Evolutionary conservation across 805 yeast species (phyloP), one percentile per base, ranked within the genome.

Genomic region (Ogataea thermomethanolica): DNA sequence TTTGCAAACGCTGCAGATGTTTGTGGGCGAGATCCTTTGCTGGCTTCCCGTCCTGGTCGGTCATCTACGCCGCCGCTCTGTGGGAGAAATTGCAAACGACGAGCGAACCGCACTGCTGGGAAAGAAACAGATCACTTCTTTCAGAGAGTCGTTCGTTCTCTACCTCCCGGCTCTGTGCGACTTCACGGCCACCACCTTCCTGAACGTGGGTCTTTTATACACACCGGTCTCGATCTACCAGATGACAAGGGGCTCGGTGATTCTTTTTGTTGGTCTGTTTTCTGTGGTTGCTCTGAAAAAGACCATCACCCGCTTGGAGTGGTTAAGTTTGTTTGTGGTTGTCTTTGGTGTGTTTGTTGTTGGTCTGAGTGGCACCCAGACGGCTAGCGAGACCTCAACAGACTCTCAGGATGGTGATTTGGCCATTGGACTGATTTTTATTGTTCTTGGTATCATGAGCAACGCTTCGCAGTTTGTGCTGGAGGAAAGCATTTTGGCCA

Each of bases 211-310:
- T 0, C 67, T 85, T 45, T 58, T 83, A 17, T 79, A 78, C 59
- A 79, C 81, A 1, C 91, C 93, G 0, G 93, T 84, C 7, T 81
- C 89, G 1, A 73, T 84, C 35, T 85, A 84, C 59, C 95, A 85
- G 58, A 85, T 85, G 95, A 79, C 84, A n/a, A 67, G 95, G 48
- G 93, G 95, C 2, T 76, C 88, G 0, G 65, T 84, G 29, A 85
- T 85, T 30, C 62, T 85, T 29, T 84, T 83, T 62, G 95, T 84
- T 17, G 95, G 90, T 1, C 59, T 79, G 11, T 71, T 84, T 54
- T 79, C 87, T 15, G 81, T 81, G 27, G 21, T 80, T 1, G 82
- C 84, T 53, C 70, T 85, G 47, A 66, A 72, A 33, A 70, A 77
- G 29, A 61, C 57, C 13, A 77, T 85, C 34, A 66, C 79, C 8